Conservation (phyloP, 441 rosid species). For the Populus trichocarpa region DNA sequence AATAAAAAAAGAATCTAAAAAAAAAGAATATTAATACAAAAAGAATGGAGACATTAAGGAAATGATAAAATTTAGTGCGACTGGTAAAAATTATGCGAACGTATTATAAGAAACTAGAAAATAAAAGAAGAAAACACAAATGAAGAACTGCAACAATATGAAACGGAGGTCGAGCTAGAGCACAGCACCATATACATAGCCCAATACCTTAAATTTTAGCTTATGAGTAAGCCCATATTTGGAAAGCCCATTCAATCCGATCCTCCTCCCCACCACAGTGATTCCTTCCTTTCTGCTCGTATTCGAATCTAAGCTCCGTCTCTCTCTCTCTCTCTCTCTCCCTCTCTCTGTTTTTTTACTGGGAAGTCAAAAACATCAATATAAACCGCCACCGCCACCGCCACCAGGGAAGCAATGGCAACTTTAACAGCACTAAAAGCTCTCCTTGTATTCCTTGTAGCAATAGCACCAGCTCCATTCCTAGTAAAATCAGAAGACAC, state of each 20-base stretch:
- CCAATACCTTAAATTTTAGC: background rate
- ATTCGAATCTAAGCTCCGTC: too few relatives aligned
- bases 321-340: background rate
- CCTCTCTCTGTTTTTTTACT: background rate
- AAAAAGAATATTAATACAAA: too few relatives aligned
- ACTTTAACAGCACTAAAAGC: conserved; percentile 19
- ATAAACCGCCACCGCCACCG: background rate
- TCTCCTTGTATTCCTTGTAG: conserved; percentile 26
- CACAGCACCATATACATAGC: too few relatives aligned
- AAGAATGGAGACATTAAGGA: too few relatives aligned
- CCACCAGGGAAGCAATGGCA: conserved; percentile 12
- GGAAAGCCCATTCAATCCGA: background rate
- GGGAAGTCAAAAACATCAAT: background rate
- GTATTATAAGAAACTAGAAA: too few relatives aligned
- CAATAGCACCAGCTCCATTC: conserved; percentile 26
- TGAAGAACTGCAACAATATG: background rate
- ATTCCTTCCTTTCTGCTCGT: background rate
- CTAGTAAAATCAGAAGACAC: conserved; percentile 42
- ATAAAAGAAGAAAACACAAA: too few relatives aligned
- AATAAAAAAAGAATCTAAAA: too few relatives aligned
- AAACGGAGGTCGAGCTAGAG: too few relatives aligned
- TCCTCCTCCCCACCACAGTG: background rate
- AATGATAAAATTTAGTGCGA: too few relatives aligned
- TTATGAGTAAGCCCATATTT: background rate
- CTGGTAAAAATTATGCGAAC: too few relatives aligned